Evolutionary conservation across 2,329 filamentous ascomycete species (phyloP).

Genomic region (Calonectria honghensis): DNA sequence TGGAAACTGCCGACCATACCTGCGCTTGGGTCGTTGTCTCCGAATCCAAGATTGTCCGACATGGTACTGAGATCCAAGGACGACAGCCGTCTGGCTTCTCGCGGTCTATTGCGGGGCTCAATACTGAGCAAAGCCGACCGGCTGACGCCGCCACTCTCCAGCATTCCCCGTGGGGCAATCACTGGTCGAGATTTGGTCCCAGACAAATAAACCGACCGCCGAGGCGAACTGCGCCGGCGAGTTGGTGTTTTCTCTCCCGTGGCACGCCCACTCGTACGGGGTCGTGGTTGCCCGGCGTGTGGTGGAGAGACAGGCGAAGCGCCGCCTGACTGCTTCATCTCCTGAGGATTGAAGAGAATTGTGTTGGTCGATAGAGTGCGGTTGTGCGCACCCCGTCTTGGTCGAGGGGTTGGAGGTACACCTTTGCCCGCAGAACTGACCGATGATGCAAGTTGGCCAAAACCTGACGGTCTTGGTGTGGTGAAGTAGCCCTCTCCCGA

Average conservation of each 20-base stretch:
- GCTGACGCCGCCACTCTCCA: constrained; percentile 60
- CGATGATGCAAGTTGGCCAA: constrained; percentile 61
- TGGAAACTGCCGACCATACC: constrained; percentile 85
- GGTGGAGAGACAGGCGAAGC: constrained; percentile 67
- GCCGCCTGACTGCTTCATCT: constrained; percentile 60
- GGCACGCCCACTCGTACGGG: constrained; percentile 61
- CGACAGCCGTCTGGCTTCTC: constrained; percentile 68
- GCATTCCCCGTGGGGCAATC: constrained; percentile 64
- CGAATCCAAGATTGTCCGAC: constrained; percentile 78
- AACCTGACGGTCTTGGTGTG: constrained; percentile 67
- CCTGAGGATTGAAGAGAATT: constrained; percentile 86
- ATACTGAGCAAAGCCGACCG: constrained; percentile 70
- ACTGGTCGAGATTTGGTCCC: constrained; percentile 75
- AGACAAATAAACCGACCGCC: constrained; percentile 64
- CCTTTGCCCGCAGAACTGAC: constrained; percentile 55
- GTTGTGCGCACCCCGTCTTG: constrained; percentile 72
- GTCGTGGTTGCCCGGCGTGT: constrained; percentile 56
- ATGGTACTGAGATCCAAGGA: constrained; percentile 84
- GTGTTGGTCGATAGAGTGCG: constrained; percentile 89
- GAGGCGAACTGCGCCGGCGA: constrained; percentile 67
- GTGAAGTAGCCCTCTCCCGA: constrained; percentile 73
- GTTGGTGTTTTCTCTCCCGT: constrained; percentile 61
- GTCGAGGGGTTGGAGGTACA: constrained; percentile 58
- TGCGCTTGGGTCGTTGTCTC: constrained; percentile 76
- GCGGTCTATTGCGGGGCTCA: constrained; percentile 65